These are phyloP conservation scores for Andrographis paniculata DNA, from an alignment of 305 asterid species.

Conservation along the genomic window DNA sequence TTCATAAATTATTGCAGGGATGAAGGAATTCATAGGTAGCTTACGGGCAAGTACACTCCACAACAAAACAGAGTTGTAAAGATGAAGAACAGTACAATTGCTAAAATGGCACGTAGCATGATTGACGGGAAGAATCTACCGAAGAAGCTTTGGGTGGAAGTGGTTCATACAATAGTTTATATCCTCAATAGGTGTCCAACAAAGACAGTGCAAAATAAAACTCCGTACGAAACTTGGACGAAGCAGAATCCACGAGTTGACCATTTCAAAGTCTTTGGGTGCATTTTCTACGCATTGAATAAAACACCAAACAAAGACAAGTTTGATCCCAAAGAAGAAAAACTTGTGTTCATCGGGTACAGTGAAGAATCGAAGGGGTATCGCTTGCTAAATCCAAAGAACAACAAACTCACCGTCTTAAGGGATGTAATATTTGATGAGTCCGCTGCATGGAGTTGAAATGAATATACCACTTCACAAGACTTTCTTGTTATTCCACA, in stretches of 20 bases:
- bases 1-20: conserved; percentile 2
- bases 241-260: neutral
- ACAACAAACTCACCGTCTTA: neutral
- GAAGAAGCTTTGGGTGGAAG: conserved; percentile 1
- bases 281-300: conserved; percentile 1
- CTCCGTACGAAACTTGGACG: conserved; percentile 1
- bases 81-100: no score
- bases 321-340: neutral
- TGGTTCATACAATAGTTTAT: neutral
- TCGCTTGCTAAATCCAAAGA: neutral
- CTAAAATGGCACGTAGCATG: no score
- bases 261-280: neutral
- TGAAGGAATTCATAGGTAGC: conserved; percentile 6
- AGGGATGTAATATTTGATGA: neutral
- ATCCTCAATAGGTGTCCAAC: neutral
- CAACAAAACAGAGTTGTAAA: no score
- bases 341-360: neutral
- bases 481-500: no score
- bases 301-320: neutral
- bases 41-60: no score
- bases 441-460: neutral
- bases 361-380: neutral
- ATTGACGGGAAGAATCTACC: neutral
- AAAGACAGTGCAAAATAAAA: neutral
- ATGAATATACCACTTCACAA: neutral